phyloP scores from a whole-genome alignment of 345 rosid species.

The Clarkia xantiana region DNA sequence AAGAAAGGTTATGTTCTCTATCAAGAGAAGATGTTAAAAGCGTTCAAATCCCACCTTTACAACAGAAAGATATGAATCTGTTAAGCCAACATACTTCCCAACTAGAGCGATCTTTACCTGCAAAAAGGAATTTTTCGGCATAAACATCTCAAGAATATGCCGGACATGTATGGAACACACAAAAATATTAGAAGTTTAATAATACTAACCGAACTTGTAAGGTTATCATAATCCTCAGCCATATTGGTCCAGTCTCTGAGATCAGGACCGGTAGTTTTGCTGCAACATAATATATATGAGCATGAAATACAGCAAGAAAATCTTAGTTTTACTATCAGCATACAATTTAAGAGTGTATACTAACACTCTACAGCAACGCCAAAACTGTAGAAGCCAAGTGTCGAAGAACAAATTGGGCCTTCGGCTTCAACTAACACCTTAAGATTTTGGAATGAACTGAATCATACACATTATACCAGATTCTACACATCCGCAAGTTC shows the following conservation, averaged over 20 bases:
- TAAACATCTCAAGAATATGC: neutral
- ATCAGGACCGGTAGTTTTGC: slow-evolving; percentile 56
- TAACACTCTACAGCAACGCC: no score
- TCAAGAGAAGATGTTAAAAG: slow-evolving; percentile 2
- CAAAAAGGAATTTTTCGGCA: slow-evolving; percentile 14
- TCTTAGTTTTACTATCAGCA: neutral
- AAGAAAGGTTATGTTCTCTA: neutral
- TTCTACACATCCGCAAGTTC: no score
- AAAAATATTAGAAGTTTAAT: neutral
- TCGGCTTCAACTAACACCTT: no score
- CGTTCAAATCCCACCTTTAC: slow-evolving; percentile 41
- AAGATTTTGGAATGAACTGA: no score
- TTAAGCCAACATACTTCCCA: slow-evolving; percentile 86
- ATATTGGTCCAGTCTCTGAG: slow-evolving; percentile 63
- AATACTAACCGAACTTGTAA: slow-evolving; percentile 37
- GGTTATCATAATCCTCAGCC: slow-evolving; percentile 57
- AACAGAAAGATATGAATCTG: slow-evolving; percentile 92
- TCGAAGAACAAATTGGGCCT: no score
- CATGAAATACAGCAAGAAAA: neutral
- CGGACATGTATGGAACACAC: no score
- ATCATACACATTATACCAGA: no score
- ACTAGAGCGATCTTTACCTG: slow-evolving; percentile 96
- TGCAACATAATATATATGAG: slow-evolving; percentile 22
- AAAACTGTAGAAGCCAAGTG: no score
- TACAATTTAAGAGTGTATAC: neutral